phyloP scores from a whole-genome alignment of 2,329 filamentous ascomycete species.

The Gremmenia infestans region DNA sequence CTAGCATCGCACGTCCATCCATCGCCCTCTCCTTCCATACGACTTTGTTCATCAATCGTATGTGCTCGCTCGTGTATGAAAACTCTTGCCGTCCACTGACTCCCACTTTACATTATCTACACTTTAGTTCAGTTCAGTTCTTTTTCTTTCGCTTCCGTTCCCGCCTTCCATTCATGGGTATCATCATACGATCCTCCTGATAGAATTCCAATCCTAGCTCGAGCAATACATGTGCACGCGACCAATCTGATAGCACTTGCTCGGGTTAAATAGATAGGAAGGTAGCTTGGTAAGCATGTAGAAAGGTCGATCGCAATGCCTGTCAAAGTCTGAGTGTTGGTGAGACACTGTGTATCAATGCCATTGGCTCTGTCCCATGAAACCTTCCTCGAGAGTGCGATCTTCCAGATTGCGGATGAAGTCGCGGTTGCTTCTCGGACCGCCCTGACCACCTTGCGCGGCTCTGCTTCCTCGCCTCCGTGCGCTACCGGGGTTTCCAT shows the following conservation, averaged over 20 bases:
- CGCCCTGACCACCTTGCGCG: slow-evolving; percentile 52
- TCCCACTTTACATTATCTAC: not conserved
- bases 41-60: not conserved
- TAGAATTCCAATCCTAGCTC: not conserved
- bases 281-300: slow-evolving; percentile 7
- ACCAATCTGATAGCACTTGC: not conserved
- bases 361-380: slow-evolving; percentile 64
- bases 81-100: not conserved
- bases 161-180: not conserved
- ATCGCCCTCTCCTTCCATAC: not conserved
- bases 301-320: slow-evolving; percentile 13
- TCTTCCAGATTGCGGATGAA: slow-evolving; percentile 96
- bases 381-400: slow-evolving; percentile 88
- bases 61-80: not conserved
- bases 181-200: not conserved
- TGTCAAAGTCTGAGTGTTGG: slow-evolving; percentile 8
- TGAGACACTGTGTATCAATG: slow-evolving; percentile 55
- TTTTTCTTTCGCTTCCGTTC: too few relatives aligned
- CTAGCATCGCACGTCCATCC: not conserved
- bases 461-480: slow-evolving; percentile 73
- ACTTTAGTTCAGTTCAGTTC: not conserved
- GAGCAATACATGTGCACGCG: not conserved
- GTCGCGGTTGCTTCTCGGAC: slow-evolving; percentile 62
- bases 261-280: not conserved
- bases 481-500: slow-evolving; percentile 53